Percentiles rank a stretch among this genome's conserved stretches.
Evolutionary conservation across 139 green algal species (phyloP).

Genomic region (Picochlorum sp.): DNA sequence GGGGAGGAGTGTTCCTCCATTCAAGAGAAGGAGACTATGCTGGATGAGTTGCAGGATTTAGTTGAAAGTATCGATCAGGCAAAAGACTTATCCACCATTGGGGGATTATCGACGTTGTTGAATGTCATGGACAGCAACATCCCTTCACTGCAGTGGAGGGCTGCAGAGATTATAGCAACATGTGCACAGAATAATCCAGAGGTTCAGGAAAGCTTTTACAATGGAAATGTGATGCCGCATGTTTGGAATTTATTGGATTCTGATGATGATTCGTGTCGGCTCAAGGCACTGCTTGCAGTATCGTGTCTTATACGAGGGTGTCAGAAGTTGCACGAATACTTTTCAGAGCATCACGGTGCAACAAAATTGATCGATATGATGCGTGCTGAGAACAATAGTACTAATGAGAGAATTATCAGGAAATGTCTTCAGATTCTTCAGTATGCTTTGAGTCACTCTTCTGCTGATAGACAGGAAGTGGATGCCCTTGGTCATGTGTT

Average conservation of each 20-base stretch:
- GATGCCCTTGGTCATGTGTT: neutral
- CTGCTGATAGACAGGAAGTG: neutral
- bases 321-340: constrained; percentile 5
- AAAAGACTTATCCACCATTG: constrained; percentile 73
- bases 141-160: constrained; percentile 47
- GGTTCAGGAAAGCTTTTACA: constrained; percentile 64
- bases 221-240: constrained; percentile 45
- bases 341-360: constrained; percentile 7
- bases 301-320: constrained; percentile 25
- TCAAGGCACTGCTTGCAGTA: constrained; percentile 53
- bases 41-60: constrained; percentile 79
- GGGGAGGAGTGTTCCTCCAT: constrained; percentile 1
- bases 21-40: constrained; percentile 47
- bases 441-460: constrained; percentile 10
- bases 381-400: neutral
- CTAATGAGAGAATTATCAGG: constrained; percentile 12
- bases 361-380: constrained; percentile 11
- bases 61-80: constrained; percentile 70
- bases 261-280: constrained; percentile 19
- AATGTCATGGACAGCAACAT: constrained; percentile 44
- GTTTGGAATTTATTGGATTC: constrained; percentile 49
- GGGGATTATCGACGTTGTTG: constrained; percentile 65
- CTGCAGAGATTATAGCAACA: constrained; percentile 70
- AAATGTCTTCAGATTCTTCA: constrained; percentile 49
- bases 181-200: constrained; percentile 74